phyloP scores from a whole-genome alignment of 768 basidiomycete genomes.

The Polyporus arcularius region DNA sequence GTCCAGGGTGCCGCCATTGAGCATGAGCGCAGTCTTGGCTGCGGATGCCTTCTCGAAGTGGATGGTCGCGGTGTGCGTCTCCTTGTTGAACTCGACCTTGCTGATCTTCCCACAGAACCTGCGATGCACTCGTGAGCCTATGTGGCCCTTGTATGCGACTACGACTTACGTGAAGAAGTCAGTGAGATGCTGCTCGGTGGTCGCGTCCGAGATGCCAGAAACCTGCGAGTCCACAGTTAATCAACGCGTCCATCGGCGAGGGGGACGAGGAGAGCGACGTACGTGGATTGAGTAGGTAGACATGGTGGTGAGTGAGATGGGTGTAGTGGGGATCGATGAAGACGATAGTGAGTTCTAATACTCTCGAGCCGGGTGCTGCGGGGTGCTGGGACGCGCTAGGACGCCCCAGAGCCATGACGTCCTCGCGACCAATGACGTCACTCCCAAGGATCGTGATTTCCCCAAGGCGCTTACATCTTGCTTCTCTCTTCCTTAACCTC shows the following conservation, averaged over 20 bases:
- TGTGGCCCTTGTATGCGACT: not conserved
- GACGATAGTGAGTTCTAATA: not conserved
- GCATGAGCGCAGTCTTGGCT: constrained; percentile 84
- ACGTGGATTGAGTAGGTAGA: constrained; percentile 25
- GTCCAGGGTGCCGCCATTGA: constrained; percentile 78
- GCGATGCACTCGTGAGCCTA: not conserved
- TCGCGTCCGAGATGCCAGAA: constrained; percentile 64
- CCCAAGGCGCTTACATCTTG: not conserved
- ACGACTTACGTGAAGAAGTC: constrained; percentile 78
- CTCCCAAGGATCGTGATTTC: not conserved
- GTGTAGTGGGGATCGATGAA: not conserved
- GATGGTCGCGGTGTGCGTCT: constrained; percentile 60
- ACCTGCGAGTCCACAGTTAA: constrained; percentile 49
- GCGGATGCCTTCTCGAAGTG: constrained; percentile 83
- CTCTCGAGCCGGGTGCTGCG: not conserved
- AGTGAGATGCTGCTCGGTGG: constrained; percentile 65
- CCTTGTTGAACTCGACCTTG: constrained; percentile 58
- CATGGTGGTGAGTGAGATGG: constrained; percentile 13
- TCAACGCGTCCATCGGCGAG: not conserved
- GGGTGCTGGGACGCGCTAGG: not conserved
- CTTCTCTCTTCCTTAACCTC: too few species aligned
- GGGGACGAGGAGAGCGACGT: not conserved
- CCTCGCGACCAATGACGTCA: constrained; percentile 3
- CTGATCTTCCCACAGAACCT: constrained; percentile 91
- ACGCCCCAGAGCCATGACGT: not conserved